phyloP scores from a whole-genome alignment of 768 basidiomycete genomes.

The Tulasnella sp. region DNA sequence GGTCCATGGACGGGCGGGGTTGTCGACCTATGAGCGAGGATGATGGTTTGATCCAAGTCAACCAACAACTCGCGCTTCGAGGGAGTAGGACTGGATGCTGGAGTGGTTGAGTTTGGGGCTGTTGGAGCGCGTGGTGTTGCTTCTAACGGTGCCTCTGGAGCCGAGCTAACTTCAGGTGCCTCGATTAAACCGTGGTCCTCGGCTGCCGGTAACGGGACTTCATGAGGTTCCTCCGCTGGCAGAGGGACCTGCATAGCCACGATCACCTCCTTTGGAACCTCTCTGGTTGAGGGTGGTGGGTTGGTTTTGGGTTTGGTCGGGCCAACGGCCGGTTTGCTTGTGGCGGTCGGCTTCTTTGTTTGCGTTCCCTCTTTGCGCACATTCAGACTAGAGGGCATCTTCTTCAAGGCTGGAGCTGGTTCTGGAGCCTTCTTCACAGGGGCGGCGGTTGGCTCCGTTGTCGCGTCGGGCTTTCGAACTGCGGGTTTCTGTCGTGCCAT shows the following conservation, averaged over 20 bases:
- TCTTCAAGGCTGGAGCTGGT: not conserved
- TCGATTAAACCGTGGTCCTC: not conserved
- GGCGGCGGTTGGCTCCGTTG: not conserved
- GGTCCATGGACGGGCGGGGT: not conserved
- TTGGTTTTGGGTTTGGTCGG: not conserved
- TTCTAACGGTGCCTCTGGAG: not conserved
- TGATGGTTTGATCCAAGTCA: slow-evolving; percentile 14
- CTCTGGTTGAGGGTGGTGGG: not conserved
- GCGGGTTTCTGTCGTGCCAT: slow-evolving; percentile 27
- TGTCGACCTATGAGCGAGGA: not conserved
- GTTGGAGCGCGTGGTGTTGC: not conserved
- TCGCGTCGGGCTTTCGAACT: not conserved
- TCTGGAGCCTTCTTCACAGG: not conserved
- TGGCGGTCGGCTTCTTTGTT: not conserved
- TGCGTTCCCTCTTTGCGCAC: not conserved
- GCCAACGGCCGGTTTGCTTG: not conserved
- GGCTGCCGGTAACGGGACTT: not conserved
- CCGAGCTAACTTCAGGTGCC: not conserved
- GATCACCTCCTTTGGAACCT: slow-evolving; percentile 10
- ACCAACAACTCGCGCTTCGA: not conserved
- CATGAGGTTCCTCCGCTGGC: slow-evolving; percentile 1
- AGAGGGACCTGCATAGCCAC: slow-evolving; percentile 14
- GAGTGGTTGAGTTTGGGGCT: not conserved
- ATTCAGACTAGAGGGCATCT: not conserved
- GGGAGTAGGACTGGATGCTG: not conserved